phyloP scores from a whole-genome alignment of 805 yeast species.

The Zygosaccharomyces siamensis region DNA sequence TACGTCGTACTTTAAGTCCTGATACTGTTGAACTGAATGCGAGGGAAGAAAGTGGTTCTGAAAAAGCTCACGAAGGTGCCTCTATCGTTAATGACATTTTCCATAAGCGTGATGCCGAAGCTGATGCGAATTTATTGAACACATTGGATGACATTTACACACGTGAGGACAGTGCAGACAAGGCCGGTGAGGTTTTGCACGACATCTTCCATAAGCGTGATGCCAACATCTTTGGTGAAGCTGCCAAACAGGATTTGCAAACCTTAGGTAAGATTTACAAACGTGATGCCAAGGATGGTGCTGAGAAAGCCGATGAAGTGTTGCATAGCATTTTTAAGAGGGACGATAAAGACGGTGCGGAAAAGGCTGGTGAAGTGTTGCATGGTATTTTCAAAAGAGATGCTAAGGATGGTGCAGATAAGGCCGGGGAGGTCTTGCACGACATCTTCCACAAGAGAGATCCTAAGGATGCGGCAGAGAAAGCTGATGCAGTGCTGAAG shows the following conservation, averaged over 20 bases:
- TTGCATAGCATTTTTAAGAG: neutral
- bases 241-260: no score
- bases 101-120: slow-evolving; percentile 2
- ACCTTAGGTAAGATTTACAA: neutral
- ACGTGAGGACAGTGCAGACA: neutral
- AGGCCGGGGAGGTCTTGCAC: neutral
- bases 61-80: neutral
- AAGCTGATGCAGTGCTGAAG: neutral
- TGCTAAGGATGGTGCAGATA: neutral
- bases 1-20: slow-evolving; percentile 11
- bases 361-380: neutral
- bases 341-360: neutral
- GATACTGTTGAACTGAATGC: neutral
- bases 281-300: neutral
- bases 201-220: slow-evolving; percentile 2
- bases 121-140: neutral
- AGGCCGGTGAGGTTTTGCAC: neutral
- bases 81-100: neutral
- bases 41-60: neutral
- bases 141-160: neutral
- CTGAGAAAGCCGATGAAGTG: neutral
- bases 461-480: neutral
- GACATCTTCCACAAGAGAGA: neutral
- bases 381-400: neutral
- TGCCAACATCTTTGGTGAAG: no score